These are phyloP conservation scores for Pachysolen tannophilus DNA, from an alignment of 805 yeast species.

Conservation along the genomic window DNA sequence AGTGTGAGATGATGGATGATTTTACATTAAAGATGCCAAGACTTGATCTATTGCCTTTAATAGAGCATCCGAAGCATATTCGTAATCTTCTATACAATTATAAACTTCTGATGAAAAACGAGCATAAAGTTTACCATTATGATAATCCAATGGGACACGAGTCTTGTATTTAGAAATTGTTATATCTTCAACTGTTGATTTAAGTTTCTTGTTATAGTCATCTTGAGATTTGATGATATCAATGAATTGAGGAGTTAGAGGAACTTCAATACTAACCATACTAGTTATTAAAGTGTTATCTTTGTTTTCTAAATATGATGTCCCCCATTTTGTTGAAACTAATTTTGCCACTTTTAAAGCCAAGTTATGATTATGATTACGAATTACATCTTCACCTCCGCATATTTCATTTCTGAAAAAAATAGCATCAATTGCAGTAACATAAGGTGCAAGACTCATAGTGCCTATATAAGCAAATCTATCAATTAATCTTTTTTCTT, in stretches of 20 bases:
- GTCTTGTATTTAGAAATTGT: slow-evolving; percentile 28
- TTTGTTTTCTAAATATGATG: slow-evolving; percentile 27
- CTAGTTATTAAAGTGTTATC: slow-evolving; percentile 28
- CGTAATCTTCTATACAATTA: slow-evolving; percentile 47
- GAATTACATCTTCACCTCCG: slow-evolving; percentile 52
- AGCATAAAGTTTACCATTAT: slow-evolving; percentile 31
- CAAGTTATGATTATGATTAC: slow-evolving; percentile 36
- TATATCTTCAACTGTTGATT: slow-evolving; percentile 2
- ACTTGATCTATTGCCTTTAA: slow-evolving; percentile 19
- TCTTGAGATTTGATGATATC: not conserved
- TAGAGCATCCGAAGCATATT: slow-evolving; percentile 34
- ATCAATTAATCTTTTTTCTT: slow-evolving; percentile 25
- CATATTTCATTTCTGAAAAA: slow-evolving; percentile 44
- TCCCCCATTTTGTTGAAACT: slow-evolving; percentile 32
- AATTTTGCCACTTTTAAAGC: slow-evolving; percentile 34
- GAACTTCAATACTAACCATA: slow-evolving; percentile 36
- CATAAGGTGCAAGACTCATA: slow-evolving; percentile 32
- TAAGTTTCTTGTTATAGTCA: slow-evolving; percentile 6
- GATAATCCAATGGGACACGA: slow-evolving; percentile 36
- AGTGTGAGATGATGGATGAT: not conserved
- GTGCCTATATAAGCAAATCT: slow-evolving; percentile 49
- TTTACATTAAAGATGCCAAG: not conserved
- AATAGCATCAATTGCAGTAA: slow-evolving; percentile 39
- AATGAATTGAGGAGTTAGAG: slow-evolving; percentile 17
- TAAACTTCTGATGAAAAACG: slow-evolving; percentile 58